These are phyloP conservation scores for Trebouxiophyceae sp. DNA, from an alignment of 163 green algal genomes.

Conservation along the genomic window DNA sequence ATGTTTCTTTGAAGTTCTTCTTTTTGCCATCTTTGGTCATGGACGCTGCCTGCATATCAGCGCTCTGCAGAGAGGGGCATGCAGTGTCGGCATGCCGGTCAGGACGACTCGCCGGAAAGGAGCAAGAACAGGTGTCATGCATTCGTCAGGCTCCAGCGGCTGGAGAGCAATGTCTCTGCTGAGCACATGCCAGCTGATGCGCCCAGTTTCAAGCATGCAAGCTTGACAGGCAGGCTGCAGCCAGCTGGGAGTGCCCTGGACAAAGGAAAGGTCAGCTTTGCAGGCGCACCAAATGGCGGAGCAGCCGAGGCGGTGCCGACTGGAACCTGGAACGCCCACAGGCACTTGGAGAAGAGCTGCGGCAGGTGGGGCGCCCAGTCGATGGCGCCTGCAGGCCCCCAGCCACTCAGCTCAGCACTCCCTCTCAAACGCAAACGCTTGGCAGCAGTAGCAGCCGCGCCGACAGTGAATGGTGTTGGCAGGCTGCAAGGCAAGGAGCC, in stretches of 20 bases:
- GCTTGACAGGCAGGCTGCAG: background rate
- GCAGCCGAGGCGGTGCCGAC: slow-evolving; percentile 52
- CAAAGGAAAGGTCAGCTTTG: background rate
- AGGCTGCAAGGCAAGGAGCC: too few species aligned
- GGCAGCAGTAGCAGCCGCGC: too few species aligned
- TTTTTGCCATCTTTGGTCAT: too few species aligned
- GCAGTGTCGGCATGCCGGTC: too few species aligned
- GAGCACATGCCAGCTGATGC: background rate
- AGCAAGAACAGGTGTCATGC: background rate
- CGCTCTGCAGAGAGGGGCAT: too few species aligned
- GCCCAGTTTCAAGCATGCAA: background rate
- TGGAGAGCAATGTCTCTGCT: background rate
- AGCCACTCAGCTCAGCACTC: too few species aligned
- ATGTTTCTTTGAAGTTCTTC: too few species aligned
- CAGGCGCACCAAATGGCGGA: slow-evolving; percentile 22
- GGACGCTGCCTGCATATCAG: too few species aligned
- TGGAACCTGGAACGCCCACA: slow-evolving; percentile 62
- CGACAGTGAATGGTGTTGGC: too few species aligned
- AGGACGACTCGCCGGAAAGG: background rate
- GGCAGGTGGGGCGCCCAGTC: slow-evolving; percentile 44
- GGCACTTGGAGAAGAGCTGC: slow-evolving; percentile 45
- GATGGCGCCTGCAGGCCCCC: slow-evolving; percentile 40
- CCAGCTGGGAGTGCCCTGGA: background rate
- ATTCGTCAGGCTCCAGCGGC: background rate
- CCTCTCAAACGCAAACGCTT: too few species aligned